Conservation (phyloP, 345 rosid genomes). For the Kernera saxatilis region DNA sequence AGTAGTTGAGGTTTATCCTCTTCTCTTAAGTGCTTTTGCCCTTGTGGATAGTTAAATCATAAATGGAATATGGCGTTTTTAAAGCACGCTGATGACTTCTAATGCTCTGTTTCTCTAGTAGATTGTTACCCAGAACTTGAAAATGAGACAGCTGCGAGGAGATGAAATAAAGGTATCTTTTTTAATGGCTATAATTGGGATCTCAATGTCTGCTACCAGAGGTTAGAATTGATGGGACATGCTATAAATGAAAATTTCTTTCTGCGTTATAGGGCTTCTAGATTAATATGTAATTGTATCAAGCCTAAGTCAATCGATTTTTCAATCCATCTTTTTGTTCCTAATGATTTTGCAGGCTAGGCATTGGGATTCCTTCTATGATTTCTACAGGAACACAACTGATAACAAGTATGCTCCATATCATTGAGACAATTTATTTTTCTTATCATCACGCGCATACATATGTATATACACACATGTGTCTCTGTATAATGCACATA, state of each 20-base stretch:
- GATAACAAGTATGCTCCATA: constrained; percentile 71
- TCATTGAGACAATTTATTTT: background rate
- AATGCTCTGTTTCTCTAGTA: constrained; percentile 36
- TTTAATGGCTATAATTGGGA: background rate
- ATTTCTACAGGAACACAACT: constrained; percentile 83
- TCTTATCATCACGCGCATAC: background rate
- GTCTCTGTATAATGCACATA: background rate
- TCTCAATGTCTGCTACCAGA: background rate
- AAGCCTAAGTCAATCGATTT: background rate
- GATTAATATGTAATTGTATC: background rate
- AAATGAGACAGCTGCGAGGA: constrained; percentile 80
- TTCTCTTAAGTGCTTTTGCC: background rate
- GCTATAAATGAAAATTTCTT: background rate
- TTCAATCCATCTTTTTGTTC: background rate
- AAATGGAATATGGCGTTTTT: background rate
- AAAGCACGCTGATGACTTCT: constrained; percentile 22
- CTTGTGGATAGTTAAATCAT: background rate
- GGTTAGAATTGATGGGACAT: background rate
- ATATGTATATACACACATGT: background rate
- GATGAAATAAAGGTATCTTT: constrained; percentile 73
- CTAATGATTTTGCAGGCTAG: constrained; percentile 51
- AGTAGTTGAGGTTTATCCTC: background rate
- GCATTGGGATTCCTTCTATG: constrained; percentile 94
- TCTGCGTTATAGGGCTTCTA: background rate
- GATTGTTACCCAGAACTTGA: constrained; percentile 78